These are phyloP conservation scores for Trypanosoma boissoni DNA, from an alignment of 208 protist species.

Conservation along the genomic window DNA sequence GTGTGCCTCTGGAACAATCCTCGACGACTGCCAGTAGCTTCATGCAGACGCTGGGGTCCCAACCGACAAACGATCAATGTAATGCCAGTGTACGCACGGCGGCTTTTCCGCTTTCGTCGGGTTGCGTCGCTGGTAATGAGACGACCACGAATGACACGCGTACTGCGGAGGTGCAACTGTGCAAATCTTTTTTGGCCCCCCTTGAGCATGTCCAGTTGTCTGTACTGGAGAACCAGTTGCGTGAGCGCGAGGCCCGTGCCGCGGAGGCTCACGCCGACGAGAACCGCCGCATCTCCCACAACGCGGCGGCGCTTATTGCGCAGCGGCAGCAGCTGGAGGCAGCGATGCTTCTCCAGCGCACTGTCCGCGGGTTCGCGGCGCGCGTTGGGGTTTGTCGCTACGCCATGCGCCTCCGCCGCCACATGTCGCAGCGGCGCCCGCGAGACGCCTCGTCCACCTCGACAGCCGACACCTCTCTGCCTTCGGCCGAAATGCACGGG, in stretches of 20 bases:
- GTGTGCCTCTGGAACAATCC: too few species aligned
- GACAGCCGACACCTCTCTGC: constrained; percentile 17
- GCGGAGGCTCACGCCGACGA: too few species aligned
- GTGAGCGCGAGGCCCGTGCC: constrained; percentile 30
- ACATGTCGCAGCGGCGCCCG: constrained; percentile 14
- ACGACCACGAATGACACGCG: constrained; percentile 14
- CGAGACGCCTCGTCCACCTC: constrained; percentile 19
- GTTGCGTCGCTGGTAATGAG: constrained; percentile 13
- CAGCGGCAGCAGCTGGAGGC: constrained; percentile 38
- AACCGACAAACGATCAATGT: too few species aligned
- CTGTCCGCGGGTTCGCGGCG: constrained; percentile 41
- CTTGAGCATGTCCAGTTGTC: constrained; percentile 52
- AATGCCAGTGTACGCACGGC: too few species aligned
- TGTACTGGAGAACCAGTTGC: constrained; percentile 27
- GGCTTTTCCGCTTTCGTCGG: constrained; percentile 7
- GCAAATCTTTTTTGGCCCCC: constrained; percentile 41
- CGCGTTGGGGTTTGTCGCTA: too few species aligned
- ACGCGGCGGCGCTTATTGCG: too few species aligned
- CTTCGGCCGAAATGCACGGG: neutral
- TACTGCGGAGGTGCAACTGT: constrained; percentile 11
- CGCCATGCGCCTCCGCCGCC: constrained; percentile 26
- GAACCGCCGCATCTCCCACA: too few species aligned
- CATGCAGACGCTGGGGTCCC: too few species aligned
- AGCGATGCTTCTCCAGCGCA: constrained; percentile 48
- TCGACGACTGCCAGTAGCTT: too few species aligned